These are phyloP conservation scores for Scheffersomyces insectosa DNA, from an alignment of 1,139 yeast genomes.

Conservation along the genomic window DNA sequence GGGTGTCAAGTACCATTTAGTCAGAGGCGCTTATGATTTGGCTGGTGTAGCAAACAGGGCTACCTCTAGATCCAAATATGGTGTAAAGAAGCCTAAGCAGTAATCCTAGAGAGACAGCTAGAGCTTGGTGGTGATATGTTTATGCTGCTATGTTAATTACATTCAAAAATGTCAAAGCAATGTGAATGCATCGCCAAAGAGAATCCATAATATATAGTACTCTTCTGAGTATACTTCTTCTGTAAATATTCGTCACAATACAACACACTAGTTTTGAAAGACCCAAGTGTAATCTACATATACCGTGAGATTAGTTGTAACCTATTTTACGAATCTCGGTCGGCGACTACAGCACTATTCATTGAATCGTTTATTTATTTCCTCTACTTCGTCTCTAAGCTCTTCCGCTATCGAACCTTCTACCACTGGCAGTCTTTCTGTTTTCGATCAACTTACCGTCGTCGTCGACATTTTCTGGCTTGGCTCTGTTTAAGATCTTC, in stretches of 20 bases:
- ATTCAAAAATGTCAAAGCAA: background rate
- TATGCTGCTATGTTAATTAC: background rate
- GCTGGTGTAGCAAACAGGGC: conserved; percentile 94
- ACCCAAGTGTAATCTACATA: too few relatives aligned
- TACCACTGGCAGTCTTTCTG: conserved; percentile 82
- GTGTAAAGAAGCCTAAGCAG: conserved; percentile 81
- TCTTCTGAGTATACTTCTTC: too few relatives aligned
- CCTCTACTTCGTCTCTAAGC: too few relatives aligned
- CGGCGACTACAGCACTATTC: too few relatives aligned
- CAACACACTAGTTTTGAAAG: too few relatives aligned
- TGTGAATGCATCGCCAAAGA: too few relatives aligned
- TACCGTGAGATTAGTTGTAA: too few relatives aligned
- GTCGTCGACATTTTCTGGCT: conserved; percentile 85
- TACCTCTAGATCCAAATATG: conserved; percentile 89
- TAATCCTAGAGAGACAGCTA: background rate
- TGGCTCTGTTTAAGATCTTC: conserved; percentile 94
- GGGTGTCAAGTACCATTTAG: conserved; percentile 93
- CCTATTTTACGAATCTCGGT: too few relatives aligned
- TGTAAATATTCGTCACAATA: too few relatives aligned
- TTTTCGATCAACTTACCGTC: conserved; percentile 58
- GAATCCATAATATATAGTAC: too few relatives aligned
- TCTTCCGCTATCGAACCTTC: conserved; percentile 55
- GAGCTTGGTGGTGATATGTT: background rate
- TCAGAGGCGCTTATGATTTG: conserved; percentile 91
- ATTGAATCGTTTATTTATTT: too few relatives aligned